Evolutionary conservation across 1,139 yeast species (phyloP), one percentile per base, ranked within the genome.

Genomic region (Yamadazyma spencermartinsiae): DNA sequence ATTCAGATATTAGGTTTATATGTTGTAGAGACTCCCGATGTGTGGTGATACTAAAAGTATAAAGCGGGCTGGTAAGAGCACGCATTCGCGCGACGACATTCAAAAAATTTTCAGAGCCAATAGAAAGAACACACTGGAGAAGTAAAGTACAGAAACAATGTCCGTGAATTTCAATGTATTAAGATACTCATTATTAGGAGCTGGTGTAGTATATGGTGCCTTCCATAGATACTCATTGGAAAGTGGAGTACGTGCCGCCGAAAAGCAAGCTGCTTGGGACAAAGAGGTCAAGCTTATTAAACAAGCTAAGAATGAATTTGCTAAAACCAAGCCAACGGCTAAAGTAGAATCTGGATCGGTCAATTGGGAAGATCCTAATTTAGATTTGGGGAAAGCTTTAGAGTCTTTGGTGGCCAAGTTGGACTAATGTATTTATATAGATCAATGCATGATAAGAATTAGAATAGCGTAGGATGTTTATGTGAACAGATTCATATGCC

Each of bases 141-240:
- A n/a, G n/a, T n/a, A n/a, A n/a, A n/a, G n/a, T n/a, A 16, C 30
- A 27, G 21, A 32, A 33, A 41, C 11, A 13, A 48, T 48, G 51
- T 49, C 52, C 7, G 43, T 64, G 34, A 58, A 56, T 37, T 60
- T 74, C 56, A 68, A 83, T 80, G 87, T 87, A 58, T 79, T 89
- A 61, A 88, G 98, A 82, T 92, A 94, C 82, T 74, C 95, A 54
- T 85, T 94, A 43, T 79, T 92, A 52, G 95, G 89, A 45, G 80
- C 89, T 54, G 98, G 98, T 67, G 72, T 90, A 48, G 76, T 80
- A 45, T 88, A 87, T 70, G 98, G 98, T 53, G 87, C 90, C 53
- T 76, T 78, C 66, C 96, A 88, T 75, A 86, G 94, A 70, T 72
- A 77, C 58, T 68, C 76, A 41, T 76, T 89, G 56, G 81, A 82